Conservation (phyloP, 2,329 filamentous ascomycete genomes). For the Colletotrichum sp. region DNA sequence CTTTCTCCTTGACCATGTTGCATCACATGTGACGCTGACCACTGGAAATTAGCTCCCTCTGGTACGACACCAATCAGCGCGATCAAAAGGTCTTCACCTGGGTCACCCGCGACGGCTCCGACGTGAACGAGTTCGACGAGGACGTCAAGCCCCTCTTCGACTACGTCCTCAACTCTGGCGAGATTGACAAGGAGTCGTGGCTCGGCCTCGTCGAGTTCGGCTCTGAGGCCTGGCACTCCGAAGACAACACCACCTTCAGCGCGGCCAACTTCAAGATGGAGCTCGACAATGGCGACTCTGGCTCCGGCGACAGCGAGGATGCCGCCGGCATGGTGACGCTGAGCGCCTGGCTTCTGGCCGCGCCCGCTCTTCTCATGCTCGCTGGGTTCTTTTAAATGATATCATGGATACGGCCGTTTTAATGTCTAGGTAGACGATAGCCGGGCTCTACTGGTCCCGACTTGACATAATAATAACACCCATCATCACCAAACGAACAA, state of each 20-base stretch:
- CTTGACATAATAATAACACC: background rate
- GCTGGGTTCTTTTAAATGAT: background rate
- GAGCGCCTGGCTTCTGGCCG: background rate
- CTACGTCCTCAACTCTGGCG: slow-evolving; percentile 31
- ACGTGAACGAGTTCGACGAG: slow-evolving; percentile 29
- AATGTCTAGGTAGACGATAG: background rate
- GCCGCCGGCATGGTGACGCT: background rate
- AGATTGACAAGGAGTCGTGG: slow-evolving; percentile 29
- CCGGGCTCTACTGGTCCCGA: background rate
- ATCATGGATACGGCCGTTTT: background rate
- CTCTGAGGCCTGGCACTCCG: slow-evolving; percentile 32
- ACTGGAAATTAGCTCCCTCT: slow-evolving; percentile 27
- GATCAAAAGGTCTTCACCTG: slow-evolving; percentile 34
- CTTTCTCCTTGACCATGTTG: background rate
- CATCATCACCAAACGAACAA: background rate
- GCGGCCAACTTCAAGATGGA: slow-evolving; percentile 29
- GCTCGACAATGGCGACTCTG: slow-evolving; percentile 18
- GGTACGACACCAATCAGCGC: slow-evolving; percentile 31
- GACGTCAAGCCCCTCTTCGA: slow-evolving; percentile 35
- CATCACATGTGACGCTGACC: background rate
- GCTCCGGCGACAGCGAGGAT: background rate
- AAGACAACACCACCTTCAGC: slow-evolving; percentile 33
- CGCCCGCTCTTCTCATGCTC: background rate
- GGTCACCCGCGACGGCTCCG: slow-evolving; percentile 25
- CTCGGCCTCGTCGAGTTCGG: slow-evolving; percentile 35